Percentiles rank a stretch among this genome's conserved stretches.
Evolutionary conservation across 495 filamentous ascomycete genomes (phyloP).

Genomic region (Penicillium malachiteum): DNA sequence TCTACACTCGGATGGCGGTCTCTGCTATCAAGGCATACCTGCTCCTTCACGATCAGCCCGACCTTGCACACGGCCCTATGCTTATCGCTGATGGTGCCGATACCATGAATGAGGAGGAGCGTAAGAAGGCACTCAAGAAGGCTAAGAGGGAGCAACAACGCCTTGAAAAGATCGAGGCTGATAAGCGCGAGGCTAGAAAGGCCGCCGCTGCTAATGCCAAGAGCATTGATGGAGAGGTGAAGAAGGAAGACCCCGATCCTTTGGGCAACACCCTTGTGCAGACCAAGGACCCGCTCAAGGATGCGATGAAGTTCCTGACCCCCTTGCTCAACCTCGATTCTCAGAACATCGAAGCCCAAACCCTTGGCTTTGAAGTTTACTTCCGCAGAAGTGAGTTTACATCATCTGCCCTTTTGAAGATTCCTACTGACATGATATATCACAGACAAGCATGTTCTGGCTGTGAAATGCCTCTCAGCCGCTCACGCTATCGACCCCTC

Average conservation of each 20-base stretch:
- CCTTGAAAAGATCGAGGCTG: constrained; percentile 74
- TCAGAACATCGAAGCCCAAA: constrained; percentile 79
- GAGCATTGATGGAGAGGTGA: constrained; percentile 52
- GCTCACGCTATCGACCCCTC: constrained; percentile 66
- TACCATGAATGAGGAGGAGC: constrained; percentile 63
- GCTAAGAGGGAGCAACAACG: constrained; percentile 89
- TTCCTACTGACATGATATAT: constrained; percentile 24
- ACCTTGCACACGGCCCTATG: constrained; percentile 56
- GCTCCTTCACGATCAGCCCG: constrained; percentile 72
- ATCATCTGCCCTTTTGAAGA: neutral
- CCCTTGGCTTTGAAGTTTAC: constrained; percentile 86
- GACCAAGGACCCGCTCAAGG: constrained; percentile 78
- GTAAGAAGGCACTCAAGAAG: constrained; percentile 94
- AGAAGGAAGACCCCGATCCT: constrained; percentile 87
- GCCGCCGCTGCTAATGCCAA: constrained; percentile 49
- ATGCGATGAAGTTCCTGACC: constrained; percentile 81
- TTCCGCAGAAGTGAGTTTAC: constrained; percentile 66
- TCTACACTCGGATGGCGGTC: constrained; percentile 84
- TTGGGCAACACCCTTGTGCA: constrained; percentile 72
- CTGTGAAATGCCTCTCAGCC: constrained; percentile 79
- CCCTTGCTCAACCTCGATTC: constrained; percentile 78
- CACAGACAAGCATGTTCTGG: constrained; percentile 77
- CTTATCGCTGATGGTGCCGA: constrained; percentile 56
- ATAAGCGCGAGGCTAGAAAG: constrained; percentile 65
- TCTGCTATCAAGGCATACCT: constrained; percentile 79